Conservation (phyloP, 345 rosid genomes). For the Arabidopsis suecica region DNA sequence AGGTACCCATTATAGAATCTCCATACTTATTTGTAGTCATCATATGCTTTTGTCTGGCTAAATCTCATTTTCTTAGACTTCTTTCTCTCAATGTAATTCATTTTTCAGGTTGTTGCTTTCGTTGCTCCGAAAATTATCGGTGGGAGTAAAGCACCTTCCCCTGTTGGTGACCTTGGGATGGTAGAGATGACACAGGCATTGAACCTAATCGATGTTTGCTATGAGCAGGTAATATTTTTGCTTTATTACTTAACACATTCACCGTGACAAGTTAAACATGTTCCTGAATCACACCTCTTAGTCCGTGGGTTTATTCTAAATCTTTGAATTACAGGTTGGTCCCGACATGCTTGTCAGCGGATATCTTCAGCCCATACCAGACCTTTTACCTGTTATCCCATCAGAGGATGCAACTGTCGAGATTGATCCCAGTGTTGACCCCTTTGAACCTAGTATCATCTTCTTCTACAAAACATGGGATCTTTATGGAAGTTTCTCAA, state of each 20-base stretch:
- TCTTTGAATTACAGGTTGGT: slow-evolving; percentile 67
- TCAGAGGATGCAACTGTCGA: slow-evolving; percentile 81
- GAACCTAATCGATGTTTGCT: slow-evolving; percentile 75
- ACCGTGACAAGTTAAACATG: background rate
- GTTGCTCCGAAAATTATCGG: slow-evolving; percentile 97
- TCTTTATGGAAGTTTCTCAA: slow-evolving; percentile 90
- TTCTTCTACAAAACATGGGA: slow-evolving; percentile 97
- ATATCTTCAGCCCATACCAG: slow-evolving; percentile 93
- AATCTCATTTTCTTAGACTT: background rate
- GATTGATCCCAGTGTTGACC: slow-evolving; percentile 79
- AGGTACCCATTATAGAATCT: slow-evolving; percentile 49
- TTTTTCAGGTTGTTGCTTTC: slow-evolving; percentile 80
- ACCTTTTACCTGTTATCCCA: slow-evolving; percentile 75
- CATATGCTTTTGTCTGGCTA: background rate
- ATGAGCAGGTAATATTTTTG: slow-evolving; percentile 71
- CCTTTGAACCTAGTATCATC: slow-evolving; percentile 73
- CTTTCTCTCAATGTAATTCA: background rate
- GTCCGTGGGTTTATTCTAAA: background rate
- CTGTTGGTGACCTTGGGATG: slow-evolving; percentile 99
- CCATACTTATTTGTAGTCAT: background rate
- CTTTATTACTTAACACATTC: slow-evolving; percentile 12
- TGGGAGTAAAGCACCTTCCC: slow-evolving; percentile 86
- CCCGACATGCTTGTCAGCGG: slow-evolving; percentile 94
- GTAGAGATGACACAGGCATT: slow-evolving; percentile 98
- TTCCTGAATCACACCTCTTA: background rate